phyloP scores from a whole-genome alignment of 768 basidiomycete genomes.

The Floccularia luteovirens region DNA sequence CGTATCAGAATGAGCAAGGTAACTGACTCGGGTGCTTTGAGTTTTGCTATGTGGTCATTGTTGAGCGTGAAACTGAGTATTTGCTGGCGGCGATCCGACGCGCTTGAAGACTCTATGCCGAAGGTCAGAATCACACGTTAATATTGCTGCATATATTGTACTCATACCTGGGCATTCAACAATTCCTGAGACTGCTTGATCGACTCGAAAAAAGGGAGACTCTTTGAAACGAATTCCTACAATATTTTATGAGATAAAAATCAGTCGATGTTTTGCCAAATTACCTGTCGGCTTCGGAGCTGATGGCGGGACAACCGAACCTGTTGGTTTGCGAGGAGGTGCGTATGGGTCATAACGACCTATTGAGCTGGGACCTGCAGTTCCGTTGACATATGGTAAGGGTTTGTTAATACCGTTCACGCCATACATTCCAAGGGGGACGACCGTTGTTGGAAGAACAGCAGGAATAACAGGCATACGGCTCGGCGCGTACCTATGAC shows the following conservation, averaged over 20 bases:
- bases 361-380: slow-evolving; percentile 23
- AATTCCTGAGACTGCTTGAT: slow-evolving; percentile 56
- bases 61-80: slow-evolving; percentile 56
- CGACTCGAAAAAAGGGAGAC: slow-evolving; percentile 70
- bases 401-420: slow-evolving; percentile 12
- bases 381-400: slow-evolving; percentile 15
- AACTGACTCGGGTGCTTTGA: slow-evolving; percentile 49
- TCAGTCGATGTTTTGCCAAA: too few species aligned
- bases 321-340: slow-evolving; percentile 39
- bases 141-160: slow-evolving; percentile 3
- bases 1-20: slow-evolving; percentile 4
- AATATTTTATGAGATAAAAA: too few species aligned
- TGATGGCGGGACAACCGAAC: slow-evolving; percentile 23
- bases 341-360: slow-evolving; percentile 63
- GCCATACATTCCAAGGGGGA: not conserved
- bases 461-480: slow-evolving; percentile 3
- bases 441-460: slow-evolving; percentile 8
- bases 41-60: slow-evolving; percentile 53
- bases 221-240: slow-evolving; percentile 69
- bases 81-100: slow-evolving; percentile 70
- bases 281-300: slow-evolving; percentile 23
- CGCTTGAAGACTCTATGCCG: slow-evolving; percentile 62
- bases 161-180: slow-evolving; percentile 72
- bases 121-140: slow-evolving; percentile 2
- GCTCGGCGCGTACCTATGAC: slow-evolving; percentile 3